These are phyloP conservation scores for Xylaria cubensis DNA, from an alignment of 495 filamentous ascomycete species.

Conservation along the genomic window DNA sequence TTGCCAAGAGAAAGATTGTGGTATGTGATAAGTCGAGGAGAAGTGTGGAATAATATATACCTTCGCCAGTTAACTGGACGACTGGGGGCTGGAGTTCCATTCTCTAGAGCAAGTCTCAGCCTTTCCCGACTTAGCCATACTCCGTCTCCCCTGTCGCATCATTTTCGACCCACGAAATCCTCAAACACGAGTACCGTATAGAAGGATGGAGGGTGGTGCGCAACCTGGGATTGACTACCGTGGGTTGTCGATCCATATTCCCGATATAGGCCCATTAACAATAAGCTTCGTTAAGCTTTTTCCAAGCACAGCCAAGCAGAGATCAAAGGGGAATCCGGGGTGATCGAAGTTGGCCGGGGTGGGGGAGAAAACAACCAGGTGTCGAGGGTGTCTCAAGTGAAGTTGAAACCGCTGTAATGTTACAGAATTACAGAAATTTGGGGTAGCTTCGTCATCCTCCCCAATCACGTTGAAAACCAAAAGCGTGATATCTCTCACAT, in stretches of 20 bases:
- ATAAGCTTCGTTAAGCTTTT: constrained; percentile 15
- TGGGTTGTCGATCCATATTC: constrained; percentile 15
- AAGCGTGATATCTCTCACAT: background rate
- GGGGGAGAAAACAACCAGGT: constrained; percentile 6
- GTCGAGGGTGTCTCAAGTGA: constrained; percentile 8
- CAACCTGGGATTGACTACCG: background rate
- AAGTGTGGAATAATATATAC: constrained; percentile 20
- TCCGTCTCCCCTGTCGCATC: constrained; percentile 18
- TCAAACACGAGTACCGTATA: constrained; percentile 18
- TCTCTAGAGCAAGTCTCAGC: background rate
- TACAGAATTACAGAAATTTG: constrained; percentile 17
- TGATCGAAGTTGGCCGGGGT: constrained; percentile 2
- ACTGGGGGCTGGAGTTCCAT: background rate
- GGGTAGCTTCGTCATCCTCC: constrained; percentile 9
- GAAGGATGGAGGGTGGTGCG: background rate
- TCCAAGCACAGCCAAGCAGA: constrained; percentile 21
- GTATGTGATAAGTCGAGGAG: constrained; percentile 24
- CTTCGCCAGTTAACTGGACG: background rate
- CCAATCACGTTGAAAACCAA: background rate
- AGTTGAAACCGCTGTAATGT: constrained; percentile 23
- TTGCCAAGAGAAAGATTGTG: constrained; percentile 38
- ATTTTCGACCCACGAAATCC: constrained; percentile 6
- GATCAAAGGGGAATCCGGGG: constrained; percentile 14
- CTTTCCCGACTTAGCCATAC: constrained; percentile 17
- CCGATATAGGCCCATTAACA: background rate